Evolutionary conservation across 441 rosid species (phyloP).

Genomic region (Jatropha multifida): DNA sequence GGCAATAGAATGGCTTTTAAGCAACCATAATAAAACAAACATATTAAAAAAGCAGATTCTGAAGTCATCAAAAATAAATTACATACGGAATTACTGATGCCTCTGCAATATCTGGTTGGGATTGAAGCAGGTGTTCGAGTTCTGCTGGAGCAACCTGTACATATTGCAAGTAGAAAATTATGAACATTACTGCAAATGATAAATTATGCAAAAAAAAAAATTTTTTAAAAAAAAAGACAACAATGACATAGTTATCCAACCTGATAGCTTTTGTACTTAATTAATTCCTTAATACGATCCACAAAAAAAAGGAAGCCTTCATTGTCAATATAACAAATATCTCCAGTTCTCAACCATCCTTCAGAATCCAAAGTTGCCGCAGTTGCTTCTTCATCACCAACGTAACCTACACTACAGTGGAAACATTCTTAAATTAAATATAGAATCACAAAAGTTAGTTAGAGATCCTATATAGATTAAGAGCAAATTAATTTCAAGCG

Average conservation of each 20-base stretch:
- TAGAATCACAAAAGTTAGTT: background rate
- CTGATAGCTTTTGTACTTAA: conserved; percentile 65
- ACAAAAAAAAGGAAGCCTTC: conserved; percentile 56
- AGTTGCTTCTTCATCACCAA: conserved; percentile 53
- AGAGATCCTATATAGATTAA: background rate
- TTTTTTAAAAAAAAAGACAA: background rate
- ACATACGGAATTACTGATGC: conserved; percentile 58
- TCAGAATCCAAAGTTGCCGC: conserved; percentile 40
- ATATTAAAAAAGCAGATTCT: background rate
- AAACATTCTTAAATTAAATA: background rate
- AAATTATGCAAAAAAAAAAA: background rate
- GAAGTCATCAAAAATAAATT: background rate
- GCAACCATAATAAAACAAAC: background rate
- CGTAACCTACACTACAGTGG: conserved; percentile 38
- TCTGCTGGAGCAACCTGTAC: conserved; percentile 56
- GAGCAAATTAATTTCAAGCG: background rate
- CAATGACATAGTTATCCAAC: conserved; percentile 22
- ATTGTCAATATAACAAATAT: conserved; percentile 52
- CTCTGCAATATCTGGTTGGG: conserved; percentile 51
- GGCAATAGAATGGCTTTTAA: background rate
- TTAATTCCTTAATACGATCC: conserved; percentile 58
- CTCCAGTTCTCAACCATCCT: conserved; percentile 67
- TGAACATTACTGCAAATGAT: background rate
- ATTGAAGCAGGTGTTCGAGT: conserved; percentile 50
- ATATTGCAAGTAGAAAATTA: background rate